These are phyloP conservation scores for Isochrysis galbana DNA, from an alignment of 78 protist species.

Conservation along the genomic window DNA sequence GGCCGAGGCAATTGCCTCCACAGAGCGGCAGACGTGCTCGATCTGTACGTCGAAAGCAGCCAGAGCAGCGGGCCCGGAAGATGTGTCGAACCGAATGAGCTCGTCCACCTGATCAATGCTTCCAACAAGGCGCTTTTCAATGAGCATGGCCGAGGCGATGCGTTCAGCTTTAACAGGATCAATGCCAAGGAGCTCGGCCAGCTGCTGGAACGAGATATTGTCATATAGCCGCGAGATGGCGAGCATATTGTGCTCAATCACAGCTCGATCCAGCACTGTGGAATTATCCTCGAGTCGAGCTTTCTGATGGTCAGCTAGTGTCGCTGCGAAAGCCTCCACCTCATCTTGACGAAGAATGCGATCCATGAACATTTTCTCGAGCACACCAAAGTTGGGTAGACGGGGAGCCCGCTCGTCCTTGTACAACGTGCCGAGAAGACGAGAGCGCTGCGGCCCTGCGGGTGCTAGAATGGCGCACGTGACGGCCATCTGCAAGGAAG, in stretches of 20 bases:
- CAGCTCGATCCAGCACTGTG: conserved; percentile 74
- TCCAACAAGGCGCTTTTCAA: conserved; percentile 75
- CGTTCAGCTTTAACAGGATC: conserved; percentile 74
- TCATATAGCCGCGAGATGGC: conserved; percentile 76
- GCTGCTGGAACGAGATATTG: conserved; percentile 82
- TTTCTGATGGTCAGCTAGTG: conserved; percentile 74
- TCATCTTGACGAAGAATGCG: conserved; percentile 71
- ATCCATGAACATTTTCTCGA: conserved; percentile 78
- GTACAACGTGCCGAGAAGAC: conserved; percentile 84
- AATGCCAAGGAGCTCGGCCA: conserved; percentile 87
- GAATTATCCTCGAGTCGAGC: conserved; percentile 73
- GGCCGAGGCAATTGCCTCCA: background rate
- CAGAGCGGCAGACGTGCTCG: conserved; percentile 1
- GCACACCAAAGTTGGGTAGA: conserved; percentile 46
- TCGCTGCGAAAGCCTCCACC: conserved; percentile 64
- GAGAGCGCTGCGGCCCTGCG: conserved; percentile 92
- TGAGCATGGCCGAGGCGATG: conserved; percentile 82
- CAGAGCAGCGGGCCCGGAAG: no score
- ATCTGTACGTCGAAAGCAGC: background rate
- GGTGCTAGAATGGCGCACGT: conserved; percentile 84
- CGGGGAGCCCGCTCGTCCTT: conserved; percentile 83
- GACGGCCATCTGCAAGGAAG: conserved; percentile 61
- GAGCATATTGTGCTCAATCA: conserved; percentile 87
- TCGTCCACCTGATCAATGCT: conserved; percentile 46
- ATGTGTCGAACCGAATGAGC: background rate